Percentiles rank a stretch among this genome's conserved stretches.
phyloP scores from a whole-genome alignment of 768 basidiomycete species.

The Mrakia frigida region DNA sequence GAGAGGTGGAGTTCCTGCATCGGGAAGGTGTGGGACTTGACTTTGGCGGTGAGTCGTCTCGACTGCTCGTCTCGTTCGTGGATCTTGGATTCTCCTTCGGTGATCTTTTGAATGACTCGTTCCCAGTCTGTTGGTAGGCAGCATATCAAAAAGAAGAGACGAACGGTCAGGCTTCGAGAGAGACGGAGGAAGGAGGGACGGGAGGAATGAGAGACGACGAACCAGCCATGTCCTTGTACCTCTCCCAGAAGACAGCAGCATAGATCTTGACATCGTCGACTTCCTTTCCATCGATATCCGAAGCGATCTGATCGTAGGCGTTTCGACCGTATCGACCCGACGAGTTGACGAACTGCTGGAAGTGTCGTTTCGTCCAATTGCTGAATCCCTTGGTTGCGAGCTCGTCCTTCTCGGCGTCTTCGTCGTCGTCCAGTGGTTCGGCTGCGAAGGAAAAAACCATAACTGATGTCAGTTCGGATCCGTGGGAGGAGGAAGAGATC shows the following conservation, averaged over 20 bases:
- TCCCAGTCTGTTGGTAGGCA: constrained; percentile 65
- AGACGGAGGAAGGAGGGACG: not conserved
- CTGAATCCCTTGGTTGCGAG: constrained; percentile 73
- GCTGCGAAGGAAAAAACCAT: constrained; percentile 52
- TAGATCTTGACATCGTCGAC: constrained; percentile 72
- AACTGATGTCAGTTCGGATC: no score
- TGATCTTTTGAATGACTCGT: constrained; percentile 73
- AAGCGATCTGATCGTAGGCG: constrained; percentile 53
- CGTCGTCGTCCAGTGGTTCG: constrained; percentile 84
- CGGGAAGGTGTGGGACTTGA: constrained; percentile 74
- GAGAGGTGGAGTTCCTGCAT: constrained; percentile 96
- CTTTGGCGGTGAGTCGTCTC: constrained; percentile 71
- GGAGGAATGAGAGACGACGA: constrained; percentile 35
- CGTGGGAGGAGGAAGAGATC: no score
- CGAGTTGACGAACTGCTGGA: constrained; percentile 80
- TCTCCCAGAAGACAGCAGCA: constrained; percentile 76
- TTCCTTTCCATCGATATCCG: constrained; percentile 74
- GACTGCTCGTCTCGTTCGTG: constrained; percentile 65
- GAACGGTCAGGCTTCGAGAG: not conserved
- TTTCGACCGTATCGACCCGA: constrained; percentile 71
- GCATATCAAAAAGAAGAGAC: not conserved
- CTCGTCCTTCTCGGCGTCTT: constrained; percentile 71
- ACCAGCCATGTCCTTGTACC: constrained; percentile 81
- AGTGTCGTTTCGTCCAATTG: constrained; percentile 88
- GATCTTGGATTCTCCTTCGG: constrained; percentile 83